A percentile compares a stretch with the other conserved stretches of the same genome.
These are phyloP conservation scores for Coniferiporia sulphurascens DNA, from an alignment of 1,284 basidiomycete genomes.

Conservation along the genomic window DNA sequence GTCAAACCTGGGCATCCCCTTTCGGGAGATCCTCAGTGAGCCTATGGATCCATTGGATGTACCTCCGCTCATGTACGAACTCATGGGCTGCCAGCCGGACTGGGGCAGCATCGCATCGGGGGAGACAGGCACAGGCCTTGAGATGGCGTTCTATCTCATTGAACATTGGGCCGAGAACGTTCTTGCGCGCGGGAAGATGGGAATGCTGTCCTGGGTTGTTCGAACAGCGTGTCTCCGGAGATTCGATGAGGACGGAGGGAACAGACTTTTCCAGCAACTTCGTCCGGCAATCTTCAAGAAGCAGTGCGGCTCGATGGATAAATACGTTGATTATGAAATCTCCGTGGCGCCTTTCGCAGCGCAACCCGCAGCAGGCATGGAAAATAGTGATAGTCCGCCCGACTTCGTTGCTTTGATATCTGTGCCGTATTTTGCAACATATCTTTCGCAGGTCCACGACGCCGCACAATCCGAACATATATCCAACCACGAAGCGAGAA, in stretches of 20 bases:
- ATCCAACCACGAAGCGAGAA: not conserved
- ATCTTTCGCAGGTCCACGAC: too few relatives aligned
- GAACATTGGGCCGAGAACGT: slow-evolving; percentile 13
- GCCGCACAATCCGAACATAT: not conserved
- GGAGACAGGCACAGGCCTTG: slow-evolving; percentile 1
- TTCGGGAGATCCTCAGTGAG: slow-evolving; percentile 15
- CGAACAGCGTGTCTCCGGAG: slow-evolving; percentile 12
- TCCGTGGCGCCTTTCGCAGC: not conserved
- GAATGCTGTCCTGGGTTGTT: slow-evolving; percentile 4
- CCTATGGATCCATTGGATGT: slow-evolving; percentile 12
- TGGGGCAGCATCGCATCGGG: not conserved
- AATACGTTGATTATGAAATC: slow-evolving; percentile 8
- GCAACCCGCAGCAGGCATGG: not conserved
- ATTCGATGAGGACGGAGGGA: slow-evolving; percentile 5
- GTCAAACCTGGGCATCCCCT: slow-evolving; percentile 13
- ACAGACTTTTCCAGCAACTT: slow-evolving; percentile 12
- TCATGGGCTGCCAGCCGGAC: slow-evolving; percentile 10
- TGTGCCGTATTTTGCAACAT: not conserved
- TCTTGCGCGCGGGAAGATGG: slow-evolving; percentile 3
- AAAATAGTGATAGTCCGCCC: not conserved
- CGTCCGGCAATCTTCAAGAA: slow-evolving; percentile 1
- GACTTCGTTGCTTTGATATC: slow-evolving; percentile 9
- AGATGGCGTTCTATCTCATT: slow-evolving; percentile 11
- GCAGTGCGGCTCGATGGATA: not conserved
- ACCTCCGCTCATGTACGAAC: slow-evolving; percentile 14